These are phyloP conservation scores for Calocybe gambosa DNA, from an alignment of 1,284 basidiomycete genomes.

Conservation along the genomic window DNA sequence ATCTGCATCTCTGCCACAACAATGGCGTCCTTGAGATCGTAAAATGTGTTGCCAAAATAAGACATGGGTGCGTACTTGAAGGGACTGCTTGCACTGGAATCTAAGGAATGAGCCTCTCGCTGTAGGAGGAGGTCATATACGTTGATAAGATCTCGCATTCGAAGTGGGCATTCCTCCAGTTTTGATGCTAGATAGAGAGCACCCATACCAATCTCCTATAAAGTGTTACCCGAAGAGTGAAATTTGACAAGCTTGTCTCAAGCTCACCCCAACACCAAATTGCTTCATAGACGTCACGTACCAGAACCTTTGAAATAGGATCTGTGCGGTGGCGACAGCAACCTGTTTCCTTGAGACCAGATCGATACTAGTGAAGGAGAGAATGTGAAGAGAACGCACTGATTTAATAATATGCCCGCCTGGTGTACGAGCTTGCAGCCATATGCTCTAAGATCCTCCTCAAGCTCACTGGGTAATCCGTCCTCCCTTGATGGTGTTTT, in stretches of 20 bases:
- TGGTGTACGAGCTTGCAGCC: constrained; percentile 94
- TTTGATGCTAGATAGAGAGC: constrained; percentile 94
- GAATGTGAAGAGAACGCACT: constrained; percentile 46
- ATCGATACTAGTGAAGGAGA: constrained; percentile 6
- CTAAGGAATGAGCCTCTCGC: constrained; percentile 43
- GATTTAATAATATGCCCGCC: constrained; percentile 83
- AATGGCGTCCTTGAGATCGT: constrained; percentile 84
- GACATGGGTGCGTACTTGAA: constrained; percentile 80
- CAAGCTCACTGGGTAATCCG: constrained; percentile 74
- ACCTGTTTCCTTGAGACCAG: constrained; percentile 79
- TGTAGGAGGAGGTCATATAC: constrained; percentile 84
- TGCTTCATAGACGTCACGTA: constrained; percentile 92
- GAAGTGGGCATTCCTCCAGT: constrained; percentile 87
- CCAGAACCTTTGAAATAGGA: constrained; percentile 96
- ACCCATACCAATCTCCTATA: constrained; percentile 88
- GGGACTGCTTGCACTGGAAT: constrained; percentile 29
- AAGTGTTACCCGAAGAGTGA: not conserved
- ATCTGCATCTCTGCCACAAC: constrained; percentile 98
- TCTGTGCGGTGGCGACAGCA: constrained; percentile 93
- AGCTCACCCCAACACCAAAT: constrained; percentile 81
- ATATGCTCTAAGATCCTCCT: constrained; percentile 81
- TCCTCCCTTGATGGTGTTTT: constrained; percentile 78
- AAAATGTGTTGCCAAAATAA: constrained; percentile 79
- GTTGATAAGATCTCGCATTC: constrained; percentile 93
- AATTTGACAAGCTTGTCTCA: constrained; percentile 2